These are phyloP conservation scores for Vachellia collinsii DNA, from an alignment of 306 rosid genomes.

Conservation along the genomic window DNA sequence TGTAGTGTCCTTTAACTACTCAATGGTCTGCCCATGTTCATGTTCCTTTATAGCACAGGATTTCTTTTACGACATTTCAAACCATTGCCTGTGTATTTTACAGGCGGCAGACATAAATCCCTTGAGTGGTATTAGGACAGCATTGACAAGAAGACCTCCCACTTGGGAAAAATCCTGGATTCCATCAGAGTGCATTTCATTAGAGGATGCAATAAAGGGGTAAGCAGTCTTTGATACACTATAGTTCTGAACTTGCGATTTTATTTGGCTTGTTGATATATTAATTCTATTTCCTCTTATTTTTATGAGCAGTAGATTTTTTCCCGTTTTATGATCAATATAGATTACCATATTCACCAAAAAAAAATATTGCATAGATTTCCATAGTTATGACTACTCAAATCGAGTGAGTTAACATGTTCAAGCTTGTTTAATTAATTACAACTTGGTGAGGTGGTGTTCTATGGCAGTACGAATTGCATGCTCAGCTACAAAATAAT, in stretches of 20 bases:
- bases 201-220: slow-evolving; percentile 76
- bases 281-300: slow-evolving; percentile 1
- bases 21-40: slow-evolving; percentile 16
- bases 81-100: slow-evolving; percentile 31
- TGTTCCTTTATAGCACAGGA: neutral
- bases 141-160: slow-evolving; percentile 66
- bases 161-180: slow-evolving; percentile 71
- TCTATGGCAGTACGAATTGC: neutral
- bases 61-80: slow-evolving; percentile 9
- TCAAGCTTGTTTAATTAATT: neutral
- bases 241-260: neutral
- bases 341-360: neutral
- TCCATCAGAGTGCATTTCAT: slow-evolving; percentile 68
- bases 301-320: neutral
- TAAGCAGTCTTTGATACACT: slow-evolving; percentile 40
- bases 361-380: neutral
- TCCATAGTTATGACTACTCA: neutral
- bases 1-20: slow-evolving; percentile 5
- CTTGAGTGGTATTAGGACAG: slow-evolving; percentile 66
- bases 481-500: neutral
- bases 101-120: slow-evolving; percentile 78
- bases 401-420: neutral
- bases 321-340: neutral
- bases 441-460: neutral
- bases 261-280: slow-evolving; percentile 31